phyloP scores from a whole-genome alignment of 73 alveolate species.

The Paramecium sonneborni region DNA sequence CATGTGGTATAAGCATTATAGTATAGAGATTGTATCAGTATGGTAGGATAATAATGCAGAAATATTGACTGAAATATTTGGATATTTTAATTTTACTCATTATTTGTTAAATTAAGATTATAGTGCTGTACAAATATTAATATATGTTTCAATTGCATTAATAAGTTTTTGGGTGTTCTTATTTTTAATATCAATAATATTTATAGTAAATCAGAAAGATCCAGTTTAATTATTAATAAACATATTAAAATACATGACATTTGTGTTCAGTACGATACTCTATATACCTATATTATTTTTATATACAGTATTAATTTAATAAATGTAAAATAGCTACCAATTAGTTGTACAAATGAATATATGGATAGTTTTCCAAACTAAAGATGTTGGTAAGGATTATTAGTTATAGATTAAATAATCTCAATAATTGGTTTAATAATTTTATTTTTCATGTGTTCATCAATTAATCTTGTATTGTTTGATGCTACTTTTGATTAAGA shows the following conservation, averaged over 20 bases:
- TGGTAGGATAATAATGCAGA: background rate
- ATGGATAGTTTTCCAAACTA: background rate
- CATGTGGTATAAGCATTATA: background rate
- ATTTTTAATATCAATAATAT: background rate
- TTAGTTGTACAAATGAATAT: background rate
- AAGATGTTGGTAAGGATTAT: background rate
- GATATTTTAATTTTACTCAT: constrained; percentile 38
- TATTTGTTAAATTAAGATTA: background rate
- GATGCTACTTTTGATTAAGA: background rate
- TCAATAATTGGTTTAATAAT: background rate
- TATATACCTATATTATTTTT: background rate
- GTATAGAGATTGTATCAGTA: background rate
- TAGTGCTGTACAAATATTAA: background rate
- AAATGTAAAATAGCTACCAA: background rate
- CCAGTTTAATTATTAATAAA: background rate
- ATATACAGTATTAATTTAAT: background rate
- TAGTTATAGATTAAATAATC: background rate
- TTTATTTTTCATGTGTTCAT: background rate
- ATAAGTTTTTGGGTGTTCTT: background rate
- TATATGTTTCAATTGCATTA: background rate
- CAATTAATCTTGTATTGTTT: background rate
- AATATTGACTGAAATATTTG: background rate
- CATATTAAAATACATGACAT: background rate
- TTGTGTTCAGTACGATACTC: background rate
- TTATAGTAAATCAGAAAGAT: background rate